Base-by-base conservation (phyloP, 1,139 yeast genomes). In the Taphrina betulina region DNA sequence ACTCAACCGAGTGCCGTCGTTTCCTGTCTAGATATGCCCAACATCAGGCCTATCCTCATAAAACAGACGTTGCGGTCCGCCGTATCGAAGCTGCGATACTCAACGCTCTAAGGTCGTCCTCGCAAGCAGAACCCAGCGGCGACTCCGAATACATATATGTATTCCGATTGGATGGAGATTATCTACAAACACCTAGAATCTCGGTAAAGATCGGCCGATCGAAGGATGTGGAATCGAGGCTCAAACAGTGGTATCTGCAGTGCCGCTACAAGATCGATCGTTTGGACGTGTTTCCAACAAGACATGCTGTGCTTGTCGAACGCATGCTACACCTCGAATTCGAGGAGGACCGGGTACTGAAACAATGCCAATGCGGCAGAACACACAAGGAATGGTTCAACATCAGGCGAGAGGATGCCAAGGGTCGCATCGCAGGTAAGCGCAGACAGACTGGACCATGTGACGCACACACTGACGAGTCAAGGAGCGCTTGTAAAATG, bases 131-230 rank as follows among this genome's bases (percentile, higher is more conserved):
- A 37, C 41, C 16, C 26, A 7, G 28, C 12, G 12, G 17, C 14
- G 12, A n/a, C 31, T 12, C 31, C 17, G 54, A 50, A 22, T 40
- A 31, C 24, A 33, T 50, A 14, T 50, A 50, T 28, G 40, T 50
- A 29, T 50, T 50, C 17, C 54, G 54, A 3, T 40, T 50, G 20
- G 54, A 50, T 29, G 54, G 54, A 17, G 54, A 50, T 16, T 41
- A 38, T 26, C 22, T 23, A 8, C 26, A 33, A 36, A 50, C 54
- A 12, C 54, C 54, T 3, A 12, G n/a, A 17, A 50, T 50, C 5
- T 50, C 54, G 14, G 46, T 50, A 22, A 50, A 50, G 46, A 50
- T 50, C 31, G 54, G 54, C 3, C 54, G 54, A 20, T 38, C 54
- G 7, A 38, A 33, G 24, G 36, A 41, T 22, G 54, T 50, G 19